phyloP scores from a whole-genome alignment of 495 filamentous ascomycete genomes.

The Talaromyces ruber region DNA sequence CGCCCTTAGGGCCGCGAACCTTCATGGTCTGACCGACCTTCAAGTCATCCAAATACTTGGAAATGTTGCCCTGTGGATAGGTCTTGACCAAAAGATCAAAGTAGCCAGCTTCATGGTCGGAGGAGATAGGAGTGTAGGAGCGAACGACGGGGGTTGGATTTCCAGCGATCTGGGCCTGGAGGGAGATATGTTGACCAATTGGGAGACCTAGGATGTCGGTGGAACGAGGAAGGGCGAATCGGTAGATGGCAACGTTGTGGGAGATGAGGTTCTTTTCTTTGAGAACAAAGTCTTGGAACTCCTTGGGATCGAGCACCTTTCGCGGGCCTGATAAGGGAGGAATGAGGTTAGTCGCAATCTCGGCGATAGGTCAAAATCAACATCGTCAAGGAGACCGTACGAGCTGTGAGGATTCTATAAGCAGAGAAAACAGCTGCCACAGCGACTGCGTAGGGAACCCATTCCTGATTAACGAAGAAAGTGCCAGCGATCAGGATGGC shows the following conservation, averaged over 20 bases:
- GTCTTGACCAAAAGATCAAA: conserved; percentile 97
- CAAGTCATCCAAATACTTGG: conserved; percentile 75
- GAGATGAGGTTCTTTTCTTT: conserved; percentile 88
- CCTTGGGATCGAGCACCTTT: conserved; percentile 77
- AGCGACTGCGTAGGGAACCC: conserved; percentile 60
- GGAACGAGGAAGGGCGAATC: conserved; percentile 70
- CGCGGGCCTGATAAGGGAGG: conserved; percentile 45
- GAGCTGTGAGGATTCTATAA: conserved; percentile 48
- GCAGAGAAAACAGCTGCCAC: conserved; percentile 50
- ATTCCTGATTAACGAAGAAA: conserved; percentile 71
- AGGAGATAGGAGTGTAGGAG: conserved; percentile 94
- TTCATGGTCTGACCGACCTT: conserved; percentile 80
- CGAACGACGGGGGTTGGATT: conserved; percentile 81
- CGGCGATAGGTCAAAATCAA: background rate
- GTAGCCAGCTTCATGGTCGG: conserved; percentile 84
- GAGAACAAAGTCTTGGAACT: conserved; percentile 83
- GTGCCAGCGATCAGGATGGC: conserved; percentile 68
- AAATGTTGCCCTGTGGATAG: conserved; percentile 95
- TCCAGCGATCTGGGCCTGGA: conserved; percentile 71
- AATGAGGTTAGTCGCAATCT: conserved; percentile 10
- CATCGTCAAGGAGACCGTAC: background rate
- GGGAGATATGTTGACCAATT: conserved; percentile 97
- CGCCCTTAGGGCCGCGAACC: conserved; percentile 87
- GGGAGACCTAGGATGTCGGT: conserved; percentile 86
- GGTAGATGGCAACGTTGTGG: conserved; percentile 98